phyloP scores from a whole-genome alignment of 257 asterid species.

The Sherardia arvensis region DNA sequence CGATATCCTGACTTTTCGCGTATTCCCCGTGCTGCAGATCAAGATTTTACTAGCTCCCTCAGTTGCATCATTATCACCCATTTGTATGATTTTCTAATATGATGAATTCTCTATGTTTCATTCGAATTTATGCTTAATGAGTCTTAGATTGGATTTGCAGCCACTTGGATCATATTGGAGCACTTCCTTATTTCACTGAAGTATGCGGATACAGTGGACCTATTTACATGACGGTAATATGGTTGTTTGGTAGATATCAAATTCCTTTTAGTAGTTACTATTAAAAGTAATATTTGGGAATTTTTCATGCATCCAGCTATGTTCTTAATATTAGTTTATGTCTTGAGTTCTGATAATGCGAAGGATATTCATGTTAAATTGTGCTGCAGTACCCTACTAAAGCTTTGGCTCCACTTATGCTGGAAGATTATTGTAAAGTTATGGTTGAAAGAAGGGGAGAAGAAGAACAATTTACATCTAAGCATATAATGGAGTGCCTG shows the following conservation, averaged over 20 bases:
- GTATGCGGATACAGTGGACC: conserved; percentile 92
- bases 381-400: conserved; percentile 83
- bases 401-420: conserved; percentile 84
- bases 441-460: conserved; percentile 86
- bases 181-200: conserved; percentile 91
- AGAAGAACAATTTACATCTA: conserved; percentile 60
- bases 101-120: not conserved
- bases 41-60: conserved; percentile 51
- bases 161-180: conserved; percentile 96
- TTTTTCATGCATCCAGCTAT: not conserved
- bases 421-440: conserved; percentile 79
- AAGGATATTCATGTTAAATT: conserved; percentile 1
- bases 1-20: conserved; percentile 73
- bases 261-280: not conserved
- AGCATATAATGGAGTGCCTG: conserved; percentile 69
- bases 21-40: conserved; percentile 30
- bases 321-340: not conserved
- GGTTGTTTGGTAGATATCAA: not conserved
- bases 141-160: conserved; percentile 12
- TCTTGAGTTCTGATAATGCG: not conserved
- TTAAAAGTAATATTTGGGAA: not conserved
- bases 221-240: conserved; percentile 87
- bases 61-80: conserved; percentile 77
- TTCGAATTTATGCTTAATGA: not conserved
- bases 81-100: conserved; percentile 26